Conservation (phyloP, 208 protist species). For the Leishmania martiniquensis region DNA sequence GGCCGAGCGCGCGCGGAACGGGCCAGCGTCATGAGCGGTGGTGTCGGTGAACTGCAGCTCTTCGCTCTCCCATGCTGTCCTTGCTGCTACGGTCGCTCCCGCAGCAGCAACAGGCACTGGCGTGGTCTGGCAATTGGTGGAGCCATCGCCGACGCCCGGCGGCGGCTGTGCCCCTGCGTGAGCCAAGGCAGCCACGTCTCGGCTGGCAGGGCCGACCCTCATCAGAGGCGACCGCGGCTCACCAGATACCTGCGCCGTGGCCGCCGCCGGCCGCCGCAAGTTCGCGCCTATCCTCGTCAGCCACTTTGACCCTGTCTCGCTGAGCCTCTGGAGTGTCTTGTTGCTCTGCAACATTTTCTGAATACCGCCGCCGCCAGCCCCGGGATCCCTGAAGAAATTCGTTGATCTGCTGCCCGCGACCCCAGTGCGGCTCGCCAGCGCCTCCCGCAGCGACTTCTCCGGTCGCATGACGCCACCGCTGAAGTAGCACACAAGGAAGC, state of each 20-base stretch:
- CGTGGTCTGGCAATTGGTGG: not conserved
- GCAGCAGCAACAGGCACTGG: not conserved
- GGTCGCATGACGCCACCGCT: constrained; percentile 21
- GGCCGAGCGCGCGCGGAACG: not conserved
- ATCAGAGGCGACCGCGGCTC: not conserved
- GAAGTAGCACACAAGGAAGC: constrained; percentile 54
- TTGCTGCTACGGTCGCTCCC: not conserved
- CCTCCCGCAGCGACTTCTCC: constrained; percentile 26
- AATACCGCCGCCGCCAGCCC: constrained; percentile 6
- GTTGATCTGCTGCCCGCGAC: not conserved
- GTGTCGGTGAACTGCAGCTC: not conserved
- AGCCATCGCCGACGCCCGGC: not conserved
- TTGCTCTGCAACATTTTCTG: constrained; percentile 28
- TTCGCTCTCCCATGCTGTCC: not conserved
- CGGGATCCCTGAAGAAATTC: not conserved
- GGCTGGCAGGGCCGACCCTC: not conserved
- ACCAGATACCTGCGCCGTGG: constrained; percentile 6
- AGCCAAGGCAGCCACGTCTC: not conserved
- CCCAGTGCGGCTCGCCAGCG: constrained; percentile 11
- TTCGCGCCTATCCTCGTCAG: constrained; percentile 20
- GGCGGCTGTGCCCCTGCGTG: not conserved
- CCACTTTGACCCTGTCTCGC: constrained; percentile 34
- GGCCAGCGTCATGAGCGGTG: not conserved
- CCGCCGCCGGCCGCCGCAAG: constrained; percentile 7
- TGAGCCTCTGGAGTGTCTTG: constrained; percentile 20